These are phyloP conservation scores for Blumeria hordei DNA, from an alignment of 2,329 filamentous ascomycete species.

Conservation along the genomic window DNA sequence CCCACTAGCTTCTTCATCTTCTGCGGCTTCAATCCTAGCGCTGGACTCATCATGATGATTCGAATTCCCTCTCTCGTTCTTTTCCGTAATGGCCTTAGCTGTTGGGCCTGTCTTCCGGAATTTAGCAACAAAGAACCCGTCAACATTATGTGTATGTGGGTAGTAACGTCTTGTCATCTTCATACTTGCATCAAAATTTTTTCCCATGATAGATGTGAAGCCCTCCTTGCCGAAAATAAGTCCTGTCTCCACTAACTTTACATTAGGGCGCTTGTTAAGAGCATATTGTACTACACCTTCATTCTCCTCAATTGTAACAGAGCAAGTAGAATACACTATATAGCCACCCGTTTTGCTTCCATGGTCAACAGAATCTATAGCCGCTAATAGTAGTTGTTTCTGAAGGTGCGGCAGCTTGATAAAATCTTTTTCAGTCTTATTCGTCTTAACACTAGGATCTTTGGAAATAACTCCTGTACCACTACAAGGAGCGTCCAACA, in stretches of 20 bases:
- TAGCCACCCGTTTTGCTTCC: conserved; percentile 80
- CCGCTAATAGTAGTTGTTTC: conserved; percentile 77
- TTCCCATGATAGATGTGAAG: conserved; percentile 75
- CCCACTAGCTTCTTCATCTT: conserved; percentile 13
- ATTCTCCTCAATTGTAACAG: conserved; percentile 81
- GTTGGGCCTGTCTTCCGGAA: conserved; percentile 73
- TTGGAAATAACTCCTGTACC: conserved; percentile 96
- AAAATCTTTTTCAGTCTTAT: conserved; percentile 92
- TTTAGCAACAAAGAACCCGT: conserved; percentile 96
- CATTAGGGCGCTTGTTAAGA: conserved; percentile 73
- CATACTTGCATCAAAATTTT: conserved; percentile 70
- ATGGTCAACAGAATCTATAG: conserved; percentile 88
- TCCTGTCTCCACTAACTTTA: conserved; percentile 77
- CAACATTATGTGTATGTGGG: conserved; percentile 80
- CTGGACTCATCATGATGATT: conserved; percentile 21
- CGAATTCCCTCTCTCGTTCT: conserved; percentile 7
- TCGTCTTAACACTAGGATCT: conserved; percentile 90
- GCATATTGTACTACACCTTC: conserved; percentile 88
- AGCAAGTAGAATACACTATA: conserved; percentile 91
- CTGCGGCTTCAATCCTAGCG: conserved; percentile 36
- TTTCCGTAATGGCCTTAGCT: conserved; percentile 23
- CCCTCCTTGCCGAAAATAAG: conserved; percentile 79
- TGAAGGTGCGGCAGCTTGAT: conserved; percentile 79
- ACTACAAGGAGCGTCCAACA: conserved; percentile 87
- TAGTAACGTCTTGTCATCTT: conserved; percentile 69